Evolutionary conservation across 768 basidiomycete genomes (phyloP).

Genomic region (Boletus sp.): DNA sequence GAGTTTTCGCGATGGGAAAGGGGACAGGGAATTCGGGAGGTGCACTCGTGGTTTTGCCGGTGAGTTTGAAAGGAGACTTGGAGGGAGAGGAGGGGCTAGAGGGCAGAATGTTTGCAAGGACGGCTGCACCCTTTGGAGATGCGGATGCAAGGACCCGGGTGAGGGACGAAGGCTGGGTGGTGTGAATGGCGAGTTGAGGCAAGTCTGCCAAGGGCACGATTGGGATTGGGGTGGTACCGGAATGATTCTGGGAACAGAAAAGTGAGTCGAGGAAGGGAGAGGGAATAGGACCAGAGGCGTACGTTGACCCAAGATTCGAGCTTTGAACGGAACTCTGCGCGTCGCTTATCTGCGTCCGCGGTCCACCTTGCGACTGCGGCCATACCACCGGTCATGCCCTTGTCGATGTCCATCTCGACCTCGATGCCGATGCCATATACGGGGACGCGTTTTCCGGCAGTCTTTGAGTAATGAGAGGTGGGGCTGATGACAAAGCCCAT

Average conservation of each 20-base stretch:
- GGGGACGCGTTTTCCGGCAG: slow-evolving; percentile 61
- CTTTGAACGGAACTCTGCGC: slow-evolving; percentile 54
- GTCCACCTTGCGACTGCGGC: slow-evolving; percentile 89
- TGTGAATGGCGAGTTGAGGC: slow-evolving; percentile 48
- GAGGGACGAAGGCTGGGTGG: slow-evolving; percentile 59
- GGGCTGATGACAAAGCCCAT: slow-evolving; percentile 78
- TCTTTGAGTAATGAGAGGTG: slow-evolving; percentile 69
- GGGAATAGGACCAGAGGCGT: not conserved
- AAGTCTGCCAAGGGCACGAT: slow-evolving; percentile 62
- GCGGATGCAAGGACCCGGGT: slow-evolving; percentile 69
- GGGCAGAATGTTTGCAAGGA: slow-evolving; percentile 31
- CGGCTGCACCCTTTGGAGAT: slow-evolving; percentile 56
- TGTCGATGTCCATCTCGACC: slow-evolving; percentile 82
- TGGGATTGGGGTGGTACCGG: slow-evolving; percentile 42
- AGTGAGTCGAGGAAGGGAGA: slow-evolving; percentile 6
- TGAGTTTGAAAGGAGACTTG: slow-evolving; percentile 38
- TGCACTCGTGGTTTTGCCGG: slow-evolving; percentile 19
- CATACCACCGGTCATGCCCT: slow-evolving; percentile 79
- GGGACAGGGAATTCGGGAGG: slow-evolving; percentile 30
- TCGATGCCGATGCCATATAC: slow-evolving; percentile 86
- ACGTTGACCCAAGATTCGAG: slow-evolving; percentile 66
- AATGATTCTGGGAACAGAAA: slow-evolving; percentile 46
- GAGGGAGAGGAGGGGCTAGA: slow-evolving; percentile 36
- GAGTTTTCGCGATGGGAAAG: slow-evolving; percentile 43
- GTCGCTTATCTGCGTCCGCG: slow-evolving; percentile 59